Conservation (phyloP, 2,329 filamentous ascomycete genomes). For the Aspergillus calidoustus region DNA sequence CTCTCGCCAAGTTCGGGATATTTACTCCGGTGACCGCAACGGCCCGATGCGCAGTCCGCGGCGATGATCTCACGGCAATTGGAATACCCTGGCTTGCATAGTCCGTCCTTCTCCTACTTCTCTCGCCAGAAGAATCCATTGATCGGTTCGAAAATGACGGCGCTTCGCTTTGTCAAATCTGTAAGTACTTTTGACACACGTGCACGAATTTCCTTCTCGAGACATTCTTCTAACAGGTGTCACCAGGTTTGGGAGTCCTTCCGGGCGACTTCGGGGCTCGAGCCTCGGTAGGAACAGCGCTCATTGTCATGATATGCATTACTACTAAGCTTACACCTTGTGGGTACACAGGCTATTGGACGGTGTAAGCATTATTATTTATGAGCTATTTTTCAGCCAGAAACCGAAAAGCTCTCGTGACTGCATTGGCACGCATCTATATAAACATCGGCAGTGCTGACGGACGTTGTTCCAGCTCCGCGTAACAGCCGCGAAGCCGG, state of each 20-base stretch:
- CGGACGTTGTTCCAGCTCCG: slow-evolving; percentile 53
- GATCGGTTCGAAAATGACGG: slow-evolving; percentile 48
- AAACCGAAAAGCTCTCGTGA: neutral
- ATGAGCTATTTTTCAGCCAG: too few species aligned
- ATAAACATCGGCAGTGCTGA: slow-evolving; percentile 13
- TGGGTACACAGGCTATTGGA: slow-evolving; percentile 38
- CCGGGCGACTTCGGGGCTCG: slow-evolving; percentile 80
- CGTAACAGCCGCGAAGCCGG: slow-evolving; percentile 64
- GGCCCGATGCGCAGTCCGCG: slow-evolving; percentile 36
- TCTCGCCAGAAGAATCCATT: neutral
- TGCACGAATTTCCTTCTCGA: neutral
- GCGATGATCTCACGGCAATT: slow-evolving; percentile 27
- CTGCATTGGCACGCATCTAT: neutral
- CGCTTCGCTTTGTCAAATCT: slow-evolving; percentile 67
- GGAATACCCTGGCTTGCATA: slow-evolving; percentile 9
- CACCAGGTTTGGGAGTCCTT: slow-evolving; percentile 82
- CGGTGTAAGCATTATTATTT: slow-evolving; percentile 39
- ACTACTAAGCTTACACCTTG: slow-evolving; percentile 18
- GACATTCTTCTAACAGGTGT: slow-evolving; percentile 25
- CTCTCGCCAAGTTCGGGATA: slow-evolving; percentile 1
- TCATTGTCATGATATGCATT: neutral
- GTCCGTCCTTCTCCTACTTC: neutral
- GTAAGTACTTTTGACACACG: slow-evolving; percentile 48
- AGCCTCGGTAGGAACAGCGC: slow-evolving; percentile 70
- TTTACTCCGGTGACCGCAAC: slow-evolving; percentile 34